phyloP scores from a whole-genome alignment of 2,329 filamentous ascomycete genomes.

The Neonectria magnoliae region DNA sequence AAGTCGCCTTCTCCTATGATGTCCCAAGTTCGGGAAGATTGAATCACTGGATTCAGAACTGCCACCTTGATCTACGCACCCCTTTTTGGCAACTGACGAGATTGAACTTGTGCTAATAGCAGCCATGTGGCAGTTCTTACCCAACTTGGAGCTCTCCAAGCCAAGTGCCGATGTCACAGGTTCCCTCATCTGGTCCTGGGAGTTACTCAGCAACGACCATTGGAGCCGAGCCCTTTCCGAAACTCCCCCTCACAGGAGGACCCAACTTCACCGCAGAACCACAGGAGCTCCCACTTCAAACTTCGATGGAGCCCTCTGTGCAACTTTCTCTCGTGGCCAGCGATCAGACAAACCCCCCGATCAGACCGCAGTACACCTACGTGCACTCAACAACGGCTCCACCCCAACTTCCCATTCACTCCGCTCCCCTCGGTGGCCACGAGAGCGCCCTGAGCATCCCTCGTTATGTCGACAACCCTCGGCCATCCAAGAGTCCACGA shows the following conservation, averaged over 20 bases:
- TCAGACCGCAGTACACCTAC: slow-evolving; percentile 67
- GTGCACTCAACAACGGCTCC: slow-evolving; percentile 61
- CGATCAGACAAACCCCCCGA: slow-evolving; percentile 58
- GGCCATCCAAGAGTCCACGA: slow-evolving; percentile 66
- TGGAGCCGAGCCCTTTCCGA: slow-evolving; percentile 62
- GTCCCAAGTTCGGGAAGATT: not conserved
- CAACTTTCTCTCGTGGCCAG: slow-evolving; percentile 60
- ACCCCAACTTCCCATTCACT: slow-evolving; percentile 58
- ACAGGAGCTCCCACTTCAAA: slow-evolving; percentile 63
- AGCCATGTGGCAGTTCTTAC: slow-evolving; percentile 59
- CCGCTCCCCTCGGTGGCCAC: slow-evolving; percentile 47
- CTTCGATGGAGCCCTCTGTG: slow-evolving; percentile 62
- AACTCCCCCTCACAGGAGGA: slow-evolving; percentile 61
- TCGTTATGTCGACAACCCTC: slow-evolving; percentile 66
- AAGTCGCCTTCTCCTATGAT: slow-evolving; percentile 46
- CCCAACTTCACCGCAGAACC: slow-evolving; percentile 61
- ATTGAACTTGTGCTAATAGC: slow-evolving; percentile 40
- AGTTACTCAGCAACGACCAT: slow-evolving; percentile 63
- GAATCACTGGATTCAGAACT: not conserved
- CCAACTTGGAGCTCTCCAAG: slow-evolving; percentile 63
- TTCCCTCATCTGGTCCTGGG: slow-evolving; percentile 57
- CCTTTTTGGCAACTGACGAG: not conserved
- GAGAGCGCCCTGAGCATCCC: slow-evolving; percentile 63
- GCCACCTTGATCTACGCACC: not conserved
- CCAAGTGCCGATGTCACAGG: slow-evolving; percentile 58